Evolutionary conservation across 1,284 basidiomycete genomes (phyloP), one percentile per base, ranked within the genome.

Genomic region (Fomitopsis betulina): DNA sequence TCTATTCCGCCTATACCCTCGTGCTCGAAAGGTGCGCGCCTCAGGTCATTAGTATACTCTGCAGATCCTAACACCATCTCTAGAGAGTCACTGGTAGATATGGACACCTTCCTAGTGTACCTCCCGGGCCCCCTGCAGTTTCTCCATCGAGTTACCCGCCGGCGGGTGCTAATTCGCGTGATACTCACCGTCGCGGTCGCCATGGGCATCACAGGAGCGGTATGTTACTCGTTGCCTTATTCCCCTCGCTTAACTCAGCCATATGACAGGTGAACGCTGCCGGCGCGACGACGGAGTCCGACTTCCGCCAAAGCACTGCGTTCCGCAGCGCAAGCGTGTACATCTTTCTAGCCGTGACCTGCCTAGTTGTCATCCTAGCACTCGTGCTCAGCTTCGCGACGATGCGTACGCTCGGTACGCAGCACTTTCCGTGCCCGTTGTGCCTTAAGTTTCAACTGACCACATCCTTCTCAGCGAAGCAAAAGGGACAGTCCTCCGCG

Each of bases 291-390:
- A 45, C 53, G 2, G 37, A 23, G 17, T 45, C 58, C n/a, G 51
- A 55, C 27, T 19, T 53, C 25, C 59, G 55, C 49, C 59, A 59
- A 0, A 72, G 72, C 19, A 52, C 63, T 15, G 67, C 55, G 0
- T 61, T 79, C 13, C 74, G 73, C 56, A 68, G 69, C 60, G 70
- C 63, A 40, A 69, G 79, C 66, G 68, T 72, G 13, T 69, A 73
- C 52, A 71, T 83, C n/a, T 82, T 82, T 71, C 70, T 82, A 27
- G 68, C 70, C 21, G 70, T 82, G 21, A 75, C 74, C 38, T 60
- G 73, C 30, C 63, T 80, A 2, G 70, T 79, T 51, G 75, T 69
- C 12, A 60, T 74, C 52, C 73, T 78, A 58, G 77, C 79, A 0
- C 12, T 75, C 8, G 38, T 69, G 19, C 67, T 81, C 9, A 63